These are phyloP conservation scores for Phialocephala sp. DNA, from an alignment of 2,329 filamentous ascomycete species.

Conservation along the genomic window DNA sequence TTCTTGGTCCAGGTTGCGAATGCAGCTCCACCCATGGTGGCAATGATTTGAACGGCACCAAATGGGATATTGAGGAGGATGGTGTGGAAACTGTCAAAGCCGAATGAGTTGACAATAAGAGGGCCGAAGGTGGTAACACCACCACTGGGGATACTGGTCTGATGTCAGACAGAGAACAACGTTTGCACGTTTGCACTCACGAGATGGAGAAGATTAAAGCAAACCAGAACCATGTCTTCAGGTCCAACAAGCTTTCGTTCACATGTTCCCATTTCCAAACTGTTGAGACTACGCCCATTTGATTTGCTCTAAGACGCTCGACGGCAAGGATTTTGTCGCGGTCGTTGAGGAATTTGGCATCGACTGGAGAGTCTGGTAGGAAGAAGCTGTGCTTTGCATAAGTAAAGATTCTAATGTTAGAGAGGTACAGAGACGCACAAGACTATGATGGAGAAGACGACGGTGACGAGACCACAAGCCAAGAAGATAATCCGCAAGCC, in stretches of 20 bases:
- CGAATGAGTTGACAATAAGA: slow-evolving; percentile 50
- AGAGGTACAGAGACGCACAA: slow-evolving; percentile 30
- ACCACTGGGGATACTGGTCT: slow-evolving; percentile 46
- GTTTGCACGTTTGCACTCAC: slow-evolving; percentile 48
- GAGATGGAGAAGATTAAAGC: slow-evolving; percentile 38
- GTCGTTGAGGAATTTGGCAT: slow-evolving; percentile 53
- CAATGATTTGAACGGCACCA: slow-evolving; percentile 56
- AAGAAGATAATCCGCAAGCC: slow-evolving; percentile 54
- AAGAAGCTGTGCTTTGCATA: slow-evolving; percentile 33
- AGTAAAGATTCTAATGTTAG: neutral
- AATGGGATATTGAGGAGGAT: slow-evolving; percentile 51
- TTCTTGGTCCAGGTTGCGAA: slow-evolving; percentile 58
- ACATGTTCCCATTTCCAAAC: slow-evolving; percentile 59
- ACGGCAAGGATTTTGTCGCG: slow-evolving; percentile 58
- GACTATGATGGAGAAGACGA: slow-evolving; percentile 53
- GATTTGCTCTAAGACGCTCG: slow-evolving; percentile 59
- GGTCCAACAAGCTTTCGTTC: slow-evolving; percentile 40
- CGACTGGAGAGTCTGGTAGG: slow-evolving; percentile 35
- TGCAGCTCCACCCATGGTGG: slow-evolving; percentile 63
- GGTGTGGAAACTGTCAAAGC: slow-evolving; percentile 47
- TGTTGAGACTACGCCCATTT: slow-evolving; percentile 58
- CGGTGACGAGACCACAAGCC: slow-evolving; percentile 58
- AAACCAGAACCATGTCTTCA: slow-evolving; percentile 47
- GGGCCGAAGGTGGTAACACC: slow-evolving; percentile 36
- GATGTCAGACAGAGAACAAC: slow-evolving; percentile 56